These are phyloP conservation scores for Nannochloropsis gaditana DNA, from an alignment of 108 stramenopile genomes.

Conservation along the genomic window DNA sequence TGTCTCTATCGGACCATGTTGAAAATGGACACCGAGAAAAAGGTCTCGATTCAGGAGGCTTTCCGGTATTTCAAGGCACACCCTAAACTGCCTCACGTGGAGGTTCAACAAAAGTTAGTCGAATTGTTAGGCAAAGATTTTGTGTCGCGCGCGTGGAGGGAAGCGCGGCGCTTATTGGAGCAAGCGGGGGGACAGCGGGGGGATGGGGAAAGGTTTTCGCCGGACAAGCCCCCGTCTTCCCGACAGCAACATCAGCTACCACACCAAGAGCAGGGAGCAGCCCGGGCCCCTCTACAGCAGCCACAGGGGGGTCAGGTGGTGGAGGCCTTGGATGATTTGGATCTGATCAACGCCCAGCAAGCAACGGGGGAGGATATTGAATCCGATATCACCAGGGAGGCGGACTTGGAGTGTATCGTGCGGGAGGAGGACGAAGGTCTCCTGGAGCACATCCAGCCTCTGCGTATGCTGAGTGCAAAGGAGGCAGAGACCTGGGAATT, in stretches of 20 bases:
- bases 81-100: not conserved
- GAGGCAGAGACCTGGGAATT: constrained; percentile 9
- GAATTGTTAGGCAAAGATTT: not conserved
- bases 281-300: not conserved
- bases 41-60: not conserved
- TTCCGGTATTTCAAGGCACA: not conserved
- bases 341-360: not conserved
- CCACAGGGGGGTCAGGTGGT: not conserved
- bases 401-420: not conserved
- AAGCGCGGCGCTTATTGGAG: constrained; percentile 11
- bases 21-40: not conserved
- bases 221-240: not conserved
- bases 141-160: not conserved
- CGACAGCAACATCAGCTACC: not conserved
- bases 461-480: not conserved
- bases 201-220: not conserved
- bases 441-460: not conserved
- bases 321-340: not conserved
- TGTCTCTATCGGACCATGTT: constrained; percentile 13
- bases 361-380: not conserved
- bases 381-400: not conserved
- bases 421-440: constrained; percentile 15
- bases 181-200: not conserved
- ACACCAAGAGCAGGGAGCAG: not conserved
- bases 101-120: not conserved